A percentile compares a stretch with the other conserved stretches of the same genome.
These are phyloP conservation scores for Gaultheria prostrata DNA, from an alignment of 148 eudicot genomes.

Conservation along the genomic window DNA sequence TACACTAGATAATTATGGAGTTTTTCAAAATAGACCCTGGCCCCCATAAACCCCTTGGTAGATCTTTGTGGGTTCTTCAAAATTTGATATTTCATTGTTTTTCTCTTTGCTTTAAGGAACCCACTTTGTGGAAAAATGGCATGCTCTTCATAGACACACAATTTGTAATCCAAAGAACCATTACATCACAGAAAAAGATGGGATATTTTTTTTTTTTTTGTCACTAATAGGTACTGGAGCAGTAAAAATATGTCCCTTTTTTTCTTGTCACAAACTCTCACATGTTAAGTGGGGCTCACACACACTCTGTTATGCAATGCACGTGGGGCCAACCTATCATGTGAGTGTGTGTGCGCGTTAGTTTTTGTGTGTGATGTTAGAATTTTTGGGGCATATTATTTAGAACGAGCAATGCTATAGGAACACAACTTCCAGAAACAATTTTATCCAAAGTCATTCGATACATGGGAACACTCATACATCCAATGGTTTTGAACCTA, in stretches of 20 bases:
- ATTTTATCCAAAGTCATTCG: background rate
- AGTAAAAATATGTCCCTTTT: too few relatives aligned
- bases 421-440: background rate
- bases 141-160: background rate
- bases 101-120: background rate
- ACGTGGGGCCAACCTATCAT: too few relatives aligned
- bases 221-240: background rate
- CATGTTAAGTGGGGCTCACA: background rate
- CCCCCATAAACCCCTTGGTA: too few relatives aligned
- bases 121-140: background rate
- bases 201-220: background rate
- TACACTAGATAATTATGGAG: too few relatives aligned
- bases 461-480: background rate
- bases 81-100: background rate
- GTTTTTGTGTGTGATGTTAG: background rate
- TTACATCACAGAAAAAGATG: background rate
- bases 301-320: too few relatives aligned
- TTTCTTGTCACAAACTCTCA: background rate
- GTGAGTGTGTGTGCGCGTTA: too few relatives aligned
- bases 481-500: background rate
- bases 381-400: background rate
- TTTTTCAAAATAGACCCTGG: too few relatives aligned
- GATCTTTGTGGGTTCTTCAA: too few relatives aligned
- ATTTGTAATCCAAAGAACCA: background rate
- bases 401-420: background rate